Conservation (phyloP, 371 early-diverging fungal species). For the Mortierella sp. region DNA sequence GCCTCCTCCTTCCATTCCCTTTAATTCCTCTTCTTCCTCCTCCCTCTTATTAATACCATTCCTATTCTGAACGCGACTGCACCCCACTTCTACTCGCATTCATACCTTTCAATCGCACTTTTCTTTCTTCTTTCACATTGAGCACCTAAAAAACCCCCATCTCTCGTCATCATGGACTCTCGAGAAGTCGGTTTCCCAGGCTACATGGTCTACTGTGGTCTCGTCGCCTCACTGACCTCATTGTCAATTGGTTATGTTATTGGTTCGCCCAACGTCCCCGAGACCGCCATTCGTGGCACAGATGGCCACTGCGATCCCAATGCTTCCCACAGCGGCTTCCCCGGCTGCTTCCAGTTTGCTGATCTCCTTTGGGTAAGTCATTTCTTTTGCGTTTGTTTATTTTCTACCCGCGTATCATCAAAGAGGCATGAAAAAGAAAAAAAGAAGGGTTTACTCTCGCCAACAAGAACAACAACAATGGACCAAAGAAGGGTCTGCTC, state of each 20-base stretch:
- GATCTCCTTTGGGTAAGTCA: constrained; percentile 46
- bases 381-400: background rate
- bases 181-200: constrained; percentile 5
- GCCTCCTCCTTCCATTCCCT: background rate
- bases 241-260: constrained; percentile 65
- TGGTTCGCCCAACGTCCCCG: constrained; percentile 65
- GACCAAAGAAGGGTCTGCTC: background rate
- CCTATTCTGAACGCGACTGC: background rate
- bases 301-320: constrained; percentile 32
- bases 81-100: no score
- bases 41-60: background rate
- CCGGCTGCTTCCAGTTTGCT: constrained; percentile 42
- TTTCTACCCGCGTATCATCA: background rate
- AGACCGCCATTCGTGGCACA: constrained; percentile 37
- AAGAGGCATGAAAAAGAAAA: background rate
- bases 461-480: background rate
- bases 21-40: background rate
- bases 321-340: constrained; percentile 31
- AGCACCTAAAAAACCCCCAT: background rate
- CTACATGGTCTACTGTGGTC: constrained; percentile 62
- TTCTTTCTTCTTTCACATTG: background rate
- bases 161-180: background rate
- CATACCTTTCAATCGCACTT: background rate
- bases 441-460: background rate
- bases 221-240: constrained; percentile 60